phyloP scores from a whole-genome alignment of 176 grass and related monocot genomes.

The Hyparrhenia diplandra region DNA sequence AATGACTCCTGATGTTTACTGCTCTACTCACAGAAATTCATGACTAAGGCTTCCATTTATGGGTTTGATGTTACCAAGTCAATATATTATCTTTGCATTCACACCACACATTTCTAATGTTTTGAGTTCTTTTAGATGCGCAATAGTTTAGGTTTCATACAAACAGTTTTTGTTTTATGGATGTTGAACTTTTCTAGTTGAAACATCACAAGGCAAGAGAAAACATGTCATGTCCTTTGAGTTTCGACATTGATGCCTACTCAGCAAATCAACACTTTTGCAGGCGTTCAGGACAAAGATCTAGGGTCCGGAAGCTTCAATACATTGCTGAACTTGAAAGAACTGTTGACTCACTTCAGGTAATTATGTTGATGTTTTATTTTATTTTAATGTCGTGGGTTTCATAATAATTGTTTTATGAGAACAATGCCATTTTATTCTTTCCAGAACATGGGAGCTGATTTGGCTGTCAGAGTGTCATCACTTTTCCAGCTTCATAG shows the following conservation, averaged over 20 bases:
- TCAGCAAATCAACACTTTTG: slow-evolving; percentile 25
- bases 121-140: not conserved
- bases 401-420: not conserved
- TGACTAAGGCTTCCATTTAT: not conserved
- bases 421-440: slow-evolving; percentile 6
- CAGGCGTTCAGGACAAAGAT: slow-evolving; percentile 96
- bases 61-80: not conserved
- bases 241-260: not conserved
- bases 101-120: not conserved
- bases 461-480: slow-evolving; percentile 70
- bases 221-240: not conserved
- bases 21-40: not conserved
- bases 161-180: slow-evolving; percentile 1
- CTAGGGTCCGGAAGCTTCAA: slow-evolving; percentile 94
- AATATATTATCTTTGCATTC: not conserved
- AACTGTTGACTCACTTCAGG: slow-evolving; percentile 85
- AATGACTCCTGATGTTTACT: not conserved
- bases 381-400: slow-evolving; percentile 19
- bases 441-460: slow-evolving; percentile 76
- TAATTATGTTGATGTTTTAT: slow-evolving; percentile 24
- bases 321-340: slow-evolving; percentile 98
- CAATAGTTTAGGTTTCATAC: not conserved
- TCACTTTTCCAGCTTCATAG: slow-evolving; percentile 78
- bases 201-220: not conserved
- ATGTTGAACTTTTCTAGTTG: not conserved